Conservation (phyloP, 768 basidiomycete genomes). For the Leucosporidium yakuticum region DNA sequence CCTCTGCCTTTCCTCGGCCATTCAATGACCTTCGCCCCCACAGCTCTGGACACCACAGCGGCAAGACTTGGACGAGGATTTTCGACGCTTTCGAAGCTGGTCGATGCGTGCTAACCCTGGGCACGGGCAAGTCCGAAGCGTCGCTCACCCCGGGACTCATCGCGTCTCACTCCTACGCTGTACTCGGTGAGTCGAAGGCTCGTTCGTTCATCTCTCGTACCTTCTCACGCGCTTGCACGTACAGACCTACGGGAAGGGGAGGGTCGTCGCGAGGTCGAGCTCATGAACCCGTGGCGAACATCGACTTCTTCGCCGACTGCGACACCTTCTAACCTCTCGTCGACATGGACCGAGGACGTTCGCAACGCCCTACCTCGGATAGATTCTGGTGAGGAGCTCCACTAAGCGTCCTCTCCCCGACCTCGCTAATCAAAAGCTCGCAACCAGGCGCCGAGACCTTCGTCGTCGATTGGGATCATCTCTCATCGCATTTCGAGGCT, state of each 20-base stretch:
- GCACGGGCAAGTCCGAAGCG: conserved; percentile 8
- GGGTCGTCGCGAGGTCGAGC: conserved; percentile 13
- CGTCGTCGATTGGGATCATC: conserved; percentile 64
- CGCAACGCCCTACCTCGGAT: not conserved
- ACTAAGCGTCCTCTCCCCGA: too few species aligned
- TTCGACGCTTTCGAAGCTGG: conserved; percentile 8
- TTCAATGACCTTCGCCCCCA: too few species aligned
- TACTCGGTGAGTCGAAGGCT: conserved; percentile 14
- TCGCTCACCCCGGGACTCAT: not conserved
- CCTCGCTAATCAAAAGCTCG: too few species aligned
- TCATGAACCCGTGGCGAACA: conserved; percentile 26
- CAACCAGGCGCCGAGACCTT: not conserved
- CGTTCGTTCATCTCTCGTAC: too few species aligned
- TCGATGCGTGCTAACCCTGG: conserved; percentile 28
- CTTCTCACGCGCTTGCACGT: not conserved
- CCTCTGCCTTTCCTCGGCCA: too few species aligned
- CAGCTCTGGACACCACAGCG: conserved; percentile 5
- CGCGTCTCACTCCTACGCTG: conserved; percentile 28
- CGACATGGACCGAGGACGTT: not conserved
- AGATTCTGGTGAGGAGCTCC: too few species aligned
- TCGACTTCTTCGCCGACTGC: not conserved
- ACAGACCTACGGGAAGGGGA: conserved; percentile 13
- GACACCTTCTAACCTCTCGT: not conserved
- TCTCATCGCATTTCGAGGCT: conserved; percentile 67
- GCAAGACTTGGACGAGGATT: conserved; percentile 14